These are phyloP conservation scores for Aspergillus unguis DNA, from an alignment of 2,329 filamentous ascomycete species.

Conservation along the genomic window DNA sequence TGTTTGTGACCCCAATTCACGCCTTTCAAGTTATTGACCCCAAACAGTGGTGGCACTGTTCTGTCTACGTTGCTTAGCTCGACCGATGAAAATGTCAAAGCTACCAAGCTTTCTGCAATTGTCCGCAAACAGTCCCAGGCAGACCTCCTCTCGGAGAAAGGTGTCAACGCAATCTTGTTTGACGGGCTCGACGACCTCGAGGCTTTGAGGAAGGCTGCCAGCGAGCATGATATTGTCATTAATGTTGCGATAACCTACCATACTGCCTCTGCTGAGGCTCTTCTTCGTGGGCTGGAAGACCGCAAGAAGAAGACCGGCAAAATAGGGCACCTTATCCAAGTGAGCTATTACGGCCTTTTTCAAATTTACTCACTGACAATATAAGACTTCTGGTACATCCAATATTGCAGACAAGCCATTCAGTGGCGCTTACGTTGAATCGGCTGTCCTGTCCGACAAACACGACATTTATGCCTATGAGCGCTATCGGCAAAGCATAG, in stretches of 20 bases:
- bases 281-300: slow-evolving; percentile 44
- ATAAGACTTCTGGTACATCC: slow-evolving; percentile 11
- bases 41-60: slow-evolving; percentile 1
- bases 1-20: not conserved
- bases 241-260: slow-evolving; percentile 44
- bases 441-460: slow-evolving; percentile 42
- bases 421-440: slow-evolving; percentile 28
- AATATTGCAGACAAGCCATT: slow-evolving; percentile 42
- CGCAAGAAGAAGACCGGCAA: slow-evolving; percentile 35
- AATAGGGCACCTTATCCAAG: slow-evolving; percentile 42
- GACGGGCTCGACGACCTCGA: slow-evolving; percentile 16
- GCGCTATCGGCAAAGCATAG: slow-evolving; percentile 33
- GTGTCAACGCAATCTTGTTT: slow-evolving; percentile 14
- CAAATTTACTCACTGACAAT: not conserved
- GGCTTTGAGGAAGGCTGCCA: slow-evolving; percentile 6
- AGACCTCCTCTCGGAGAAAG: not conserved
- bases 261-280: slow-evolving; percentile 35
- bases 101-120: not conserved
- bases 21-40: not conserved
- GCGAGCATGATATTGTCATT: slow-evolving; percentile 38
- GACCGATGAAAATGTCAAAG: not conserved
- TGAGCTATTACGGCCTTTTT: slow-evolving; percentile 7
- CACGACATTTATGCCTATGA: slow-evolving; percentile 47
- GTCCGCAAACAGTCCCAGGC: not conserved
- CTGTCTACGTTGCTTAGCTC: not conserved